Percentiles rank a stretch among this genome's conserved stretches.
These are phyloP conservation scores for Mesembryanthemum crystallinum DNA, from an alignment of 148 eudicot genomes.

Conservation along the genomic window DNA sequence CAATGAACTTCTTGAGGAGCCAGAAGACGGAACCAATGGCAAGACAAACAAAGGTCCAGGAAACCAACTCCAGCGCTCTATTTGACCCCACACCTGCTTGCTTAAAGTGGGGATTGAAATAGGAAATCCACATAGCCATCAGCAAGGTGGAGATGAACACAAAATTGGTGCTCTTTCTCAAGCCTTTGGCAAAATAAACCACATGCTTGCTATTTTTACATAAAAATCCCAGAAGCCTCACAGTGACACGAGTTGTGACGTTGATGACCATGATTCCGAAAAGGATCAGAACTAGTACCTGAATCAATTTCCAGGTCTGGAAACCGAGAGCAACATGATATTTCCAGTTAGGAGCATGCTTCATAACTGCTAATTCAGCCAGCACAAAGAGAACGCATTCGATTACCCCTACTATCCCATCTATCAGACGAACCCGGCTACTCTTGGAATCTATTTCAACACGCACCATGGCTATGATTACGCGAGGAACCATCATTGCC, in stretches of 20 bases:
- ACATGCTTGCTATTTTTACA: not conserved
- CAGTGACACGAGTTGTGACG: not conserved
- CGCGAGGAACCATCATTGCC: not conserved
- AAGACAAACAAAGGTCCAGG: not conserved
- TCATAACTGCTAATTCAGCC: not conserved
- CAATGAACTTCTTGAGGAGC: not conserved
- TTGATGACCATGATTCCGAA: not conserved
- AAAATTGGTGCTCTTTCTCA: not conserved
- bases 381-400: not conserved
- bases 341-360: not conserved
- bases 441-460: not conserved
- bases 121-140: not conserved
- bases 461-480: not conserved
- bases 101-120: not conserved
- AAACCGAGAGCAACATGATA: not conserved
- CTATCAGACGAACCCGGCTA: not conserved
- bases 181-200: not conserved
- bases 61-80: not conserved
- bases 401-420: not conserved
- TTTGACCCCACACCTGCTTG: not conserved
- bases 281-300: not conserved
- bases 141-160: not conserved
- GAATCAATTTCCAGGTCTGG: constrained; percentile 1
- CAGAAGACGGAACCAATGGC: not conserved
- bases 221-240: not conserved